These are phyloP conservation scores for Ilyonectria destructans DNA, from an alignment of 2,329 filamentous ascomycete genomes.

Conservation along the genomic window DNA sequence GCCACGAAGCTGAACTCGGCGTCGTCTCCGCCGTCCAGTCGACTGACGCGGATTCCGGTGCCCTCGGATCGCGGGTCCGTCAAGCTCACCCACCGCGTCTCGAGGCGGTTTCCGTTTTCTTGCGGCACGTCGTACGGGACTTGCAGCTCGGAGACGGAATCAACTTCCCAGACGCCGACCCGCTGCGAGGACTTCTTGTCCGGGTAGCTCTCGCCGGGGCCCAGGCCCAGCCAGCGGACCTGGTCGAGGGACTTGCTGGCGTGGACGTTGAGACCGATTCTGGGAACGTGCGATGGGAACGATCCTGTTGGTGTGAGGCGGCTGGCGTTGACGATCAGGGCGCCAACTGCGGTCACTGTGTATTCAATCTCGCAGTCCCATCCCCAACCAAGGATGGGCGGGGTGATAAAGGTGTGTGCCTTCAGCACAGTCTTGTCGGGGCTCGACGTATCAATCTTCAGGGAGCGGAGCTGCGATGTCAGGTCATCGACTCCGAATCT, in stretches of 20 bases:
- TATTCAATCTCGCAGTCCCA: constrained; percentile 67
- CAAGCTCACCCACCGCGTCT: constrained; percentile 70
- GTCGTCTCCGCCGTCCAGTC: constrained; percentile 34
- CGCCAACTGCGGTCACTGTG: constrained; percentile 63
- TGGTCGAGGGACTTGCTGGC: constrained; percentile 63
- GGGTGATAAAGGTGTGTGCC: constrained; percentile 69
- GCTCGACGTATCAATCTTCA: constrained; percentile 57
- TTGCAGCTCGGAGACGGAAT: constrained; percentile 66
- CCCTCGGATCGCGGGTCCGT: constrained; percentile 36
- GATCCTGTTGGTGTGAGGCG: constrained; percentile 64
- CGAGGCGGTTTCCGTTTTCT: constrained; percentile 77
- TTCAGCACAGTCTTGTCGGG: constrained; percentile 65
- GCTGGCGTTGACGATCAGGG: constrained; percentile 62
- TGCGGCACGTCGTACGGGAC: constrained; percentile 78
- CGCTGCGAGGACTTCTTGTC: constrained; percentile 73
- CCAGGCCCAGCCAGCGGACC: constrained; percentile 74
- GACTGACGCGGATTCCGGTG: constrained; percentile 42
- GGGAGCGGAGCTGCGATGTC: constrained; percentile 63
- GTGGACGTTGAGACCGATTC: constrained; percentile 73
- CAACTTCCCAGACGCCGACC: constrained; percentile 64
- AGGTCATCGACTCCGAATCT: constrained; percentile 65
- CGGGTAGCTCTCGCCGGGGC: constrained; percentile 76
- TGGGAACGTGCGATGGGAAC: constrained; percentile 70
- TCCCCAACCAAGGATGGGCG: constrained; percentile 75
- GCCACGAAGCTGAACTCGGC: constrained; percentile 68